Base-by-base conservation (phyloP, 75 land plant genomes). In the Ceratopteris richardii region DNA sequence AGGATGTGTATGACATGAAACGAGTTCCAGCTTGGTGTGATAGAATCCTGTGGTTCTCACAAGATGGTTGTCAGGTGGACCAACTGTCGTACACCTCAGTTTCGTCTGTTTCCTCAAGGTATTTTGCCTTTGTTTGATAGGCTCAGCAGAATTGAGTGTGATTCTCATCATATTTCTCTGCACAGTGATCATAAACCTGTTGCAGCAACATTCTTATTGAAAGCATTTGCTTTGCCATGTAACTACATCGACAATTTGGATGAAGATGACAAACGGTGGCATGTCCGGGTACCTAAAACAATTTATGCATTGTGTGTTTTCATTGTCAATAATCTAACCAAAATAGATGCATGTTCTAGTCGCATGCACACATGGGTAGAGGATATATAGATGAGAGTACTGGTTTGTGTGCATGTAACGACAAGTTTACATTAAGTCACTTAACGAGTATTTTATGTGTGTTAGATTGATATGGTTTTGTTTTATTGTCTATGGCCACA, bases 1-100 rank as follows among this genome's bases (percentile, higher is more conserved):
- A 42, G 31, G 44, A 62, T 57, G 52, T 48, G 29, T 77, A 77
- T 58, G 76, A 73, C 41, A 56, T 67, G 39, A 77, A 73, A 56
- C 63, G 80, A 27, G 60, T 74, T 58, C 80, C 80, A 23, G 77
- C 78, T 26, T 77, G 80, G 80, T 77, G 80, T 44, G 80, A 77
- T 60, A 65, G 80, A 31, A 48, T 77, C 29, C 62, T 77, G 29
- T 77, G 80, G 75, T 54, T 43, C 39, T 67, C 71, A 39, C 63
- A 74, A 20, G 60, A 60, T 25, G 80, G 80, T 30, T 77, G 72
- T 44, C 40, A 62, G 40, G 21, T 63, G 10, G 42, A 68, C 27
- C 66, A 65, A 24, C 42, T 40, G 17, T 67, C 72, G 2, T 77
- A 77, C 56, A 76, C 63, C 22, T 74, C 77, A 40, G 53, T 60